These are phyloP conservation scores for Phalaenopsis aphrodite DNA, from an alignment of 106 monocot species.

Conservation along the genomic window DNA sequence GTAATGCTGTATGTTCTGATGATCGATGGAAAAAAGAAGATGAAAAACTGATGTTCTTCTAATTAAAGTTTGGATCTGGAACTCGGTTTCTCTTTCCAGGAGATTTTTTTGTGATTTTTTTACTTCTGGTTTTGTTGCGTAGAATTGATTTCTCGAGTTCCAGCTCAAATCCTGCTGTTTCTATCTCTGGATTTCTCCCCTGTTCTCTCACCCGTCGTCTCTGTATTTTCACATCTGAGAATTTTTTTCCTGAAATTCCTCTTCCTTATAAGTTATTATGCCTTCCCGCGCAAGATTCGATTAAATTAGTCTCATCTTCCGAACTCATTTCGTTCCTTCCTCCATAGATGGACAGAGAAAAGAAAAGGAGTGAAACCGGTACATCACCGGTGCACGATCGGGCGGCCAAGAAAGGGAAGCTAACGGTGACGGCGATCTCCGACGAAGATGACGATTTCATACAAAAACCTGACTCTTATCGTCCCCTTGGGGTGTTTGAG, in stretches of 20 bases:
- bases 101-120: neutral
- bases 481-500: constrained; percentile 44
- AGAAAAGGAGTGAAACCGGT: neutral
- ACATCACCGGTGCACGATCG: neutral
- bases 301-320: neutral
- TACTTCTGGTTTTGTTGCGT: neutral
- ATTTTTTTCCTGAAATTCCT: neutral
- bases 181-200: neutral
- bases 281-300: neutral
- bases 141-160: neutral
- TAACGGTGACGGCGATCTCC: neutral
- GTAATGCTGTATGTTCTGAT: too few relatives aligned
- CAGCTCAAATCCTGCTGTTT: neutral
- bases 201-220: too few relatives aligned
- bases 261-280: neutral
- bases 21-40: too few relatives aligned
- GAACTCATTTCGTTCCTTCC: neutral
- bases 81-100: neutral
- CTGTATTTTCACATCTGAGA: neutral
- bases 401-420: neutral
- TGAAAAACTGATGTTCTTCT: neutral
- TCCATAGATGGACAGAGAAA: neutral
- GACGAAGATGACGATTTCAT: neutral
- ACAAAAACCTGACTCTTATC: neutral
- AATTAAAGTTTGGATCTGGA: neutral